Percentiles rank a stretch among this genome's conserved stretches.
These are phyloP conservation scores for Rhododendron vialii DNA, from an alignment of 148 eudicot genomes.

Conservation along the genomic window DNA sequence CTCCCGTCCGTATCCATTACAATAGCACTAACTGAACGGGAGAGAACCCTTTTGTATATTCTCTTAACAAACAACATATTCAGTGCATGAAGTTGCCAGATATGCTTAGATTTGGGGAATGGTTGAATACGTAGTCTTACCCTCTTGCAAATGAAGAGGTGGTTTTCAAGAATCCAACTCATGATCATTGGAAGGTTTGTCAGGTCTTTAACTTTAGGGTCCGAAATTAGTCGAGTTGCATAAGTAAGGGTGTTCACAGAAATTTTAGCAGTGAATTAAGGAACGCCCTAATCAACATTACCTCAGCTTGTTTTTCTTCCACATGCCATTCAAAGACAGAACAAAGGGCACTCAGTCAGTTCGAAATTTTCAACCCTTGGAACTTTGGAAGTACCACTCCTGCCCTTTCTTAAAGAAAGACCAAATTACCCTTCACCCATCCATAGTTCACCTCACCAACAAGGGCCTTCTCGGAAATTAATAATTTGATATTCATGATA, in stretches of 20 bases:
- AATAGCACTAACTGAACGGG: too few relatives aligned
- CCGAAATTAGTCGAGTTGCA: too few relatives aligned
- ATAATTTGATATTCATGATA: not conserved
- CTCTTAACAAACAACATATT: too few relatives aligned
- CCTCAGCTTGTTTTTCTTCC: not conserved
- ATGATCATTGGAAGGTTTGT: too few relatives aligned
- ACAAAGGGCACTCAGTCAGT: not conserved
- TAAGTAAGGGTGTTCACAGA: not conserved
- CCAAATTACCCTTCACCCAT: not conserved
- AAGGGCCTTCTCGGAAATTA: not conserved
- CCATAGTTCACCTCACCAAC: not conserved
- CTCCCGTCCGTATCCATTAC: too few relatives aligned
- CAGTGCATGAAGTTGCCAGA: too few relatives aligned
- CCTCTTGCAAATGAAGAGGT: too few relatives aligned
- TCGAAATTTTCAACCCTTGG: not conserved
- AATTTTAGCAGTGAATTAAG: not conserved
- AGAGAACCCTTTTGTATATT: too few relatives aligned
- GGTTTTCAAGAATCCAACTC: too few relatives aligned
- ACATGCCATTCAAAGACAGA: not conserved
- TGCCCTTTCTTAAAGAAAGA: not conserved
- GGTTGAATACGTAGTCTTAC: too few relatives aligned
- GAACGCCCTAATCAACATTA: not conserved
- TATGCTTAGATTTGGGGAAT: too few relatives aligned
- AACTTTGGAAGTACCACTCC: not conserved
- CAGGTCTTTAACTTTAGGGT: too few relatives aligned